Evolutionary conservation across 2,329 filamentous ascomycete species (phyloP).

Genomic region (Colletotrichum navitas): DNA sequence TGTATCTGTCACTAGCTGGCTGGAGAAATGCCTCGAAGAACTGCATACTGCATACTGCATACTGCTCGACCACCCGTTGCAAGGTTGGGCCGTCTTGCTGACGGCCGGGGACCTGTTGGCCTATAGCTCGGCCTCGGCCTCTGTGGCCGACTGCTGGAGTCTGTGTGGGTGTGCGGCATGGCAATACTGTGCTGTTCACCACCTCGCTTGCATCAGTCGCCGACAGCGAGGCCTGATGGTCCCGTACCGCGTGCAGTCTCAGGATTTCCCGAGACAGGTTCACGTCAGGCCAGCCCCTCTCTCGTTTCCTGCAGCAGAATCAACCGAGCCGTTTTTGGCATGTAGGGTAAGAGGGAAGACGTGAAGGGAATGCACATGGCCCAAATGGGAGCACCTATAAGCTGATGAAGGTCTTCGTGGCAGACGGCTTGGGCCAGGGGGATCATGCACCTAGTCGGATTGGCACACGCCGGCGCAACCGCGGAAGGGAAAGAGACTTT

Average conservation of each 20-base stretch:
- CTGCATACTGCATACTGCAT: conserved; percentile 10
- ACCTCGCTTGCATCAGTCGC: not conserved
- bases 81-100: conserved; percentile 36
- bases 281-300: no score
- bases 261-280: conserved; percentile 4
- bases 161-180: not conserved
- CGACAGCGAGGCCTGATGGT: not conserved
- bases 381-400: not conserved
- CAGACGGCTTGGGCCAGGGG: conserved; percentile 4
- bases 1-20: not conserved
- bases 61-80: conserved; percentile 21
- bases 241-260: not conserved
- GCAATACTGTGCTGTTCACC: not conserved
- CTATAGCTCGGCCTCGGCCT: conserved; percentile 10
- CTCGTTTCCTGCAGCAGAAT: not conserved
- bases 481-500: not conserved
- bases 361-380: not conserved
- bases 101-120: conserved; percentile 29
- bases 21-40: conserved; percentile 29
- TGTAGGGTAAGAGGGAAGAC: not conserved
- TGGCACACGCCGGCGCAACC: not conserved
- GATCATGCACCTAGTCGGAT: conserved; percentile 10
- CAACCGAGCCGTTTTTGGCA: not conserved
- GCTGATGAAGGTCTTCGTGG: not conserved
- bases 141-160: conserved; percentile 2